These are phyloP conservation scores for Agrostemma githago DNA, from an alignment of 148 eudicot genomes.

Conservation along the genomic window DNA sequence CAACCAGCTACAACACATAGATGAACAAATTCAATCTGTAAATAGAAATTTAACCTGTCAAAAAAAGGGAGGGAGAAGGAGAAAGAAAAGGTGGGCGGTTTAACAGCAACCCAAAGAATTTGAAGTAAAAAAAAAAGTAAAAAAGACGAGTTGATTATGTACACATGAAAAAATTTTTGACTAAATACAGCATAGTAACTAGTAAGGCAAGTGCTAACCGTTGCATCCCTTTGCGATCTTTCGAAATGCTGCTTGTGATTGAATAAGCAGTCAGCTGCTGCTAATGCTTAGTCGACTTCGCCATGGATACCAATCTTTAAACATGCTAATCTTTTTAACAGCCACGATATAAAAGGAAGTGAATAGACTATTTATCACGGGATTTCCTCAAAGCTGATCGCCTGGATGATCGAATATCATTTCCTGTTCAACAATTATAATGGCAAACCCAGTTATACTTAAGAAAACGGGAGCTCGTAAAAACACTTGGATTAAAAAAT, in stretches of 20 bases:
- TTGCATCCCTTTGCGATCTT: conserved; percentile 21
- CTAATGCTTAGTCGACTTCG: conserved; percentile 12
- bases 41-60: conserved; percentile 14
- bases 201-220: conserved; percentile 31
- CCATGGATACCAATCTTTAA: conserved; percentile 12
- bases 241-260: conserved; percentile 15
- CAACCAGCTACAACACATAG: conserved; percentile 12
- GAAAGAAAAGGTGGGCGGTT: background rate
- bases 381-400: conserved; percentile 21
- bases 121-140: background rate
- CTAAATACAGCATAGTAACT: conserved; percentile 21
- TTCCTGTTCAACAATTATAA: conserved; percentile 45
- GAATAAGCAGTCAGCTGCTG: conserved; percentile 10
- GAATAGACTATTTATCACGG: conserved; percentile 11
- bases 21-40: conserved; percentile 12
- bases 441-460: conserved; percentile 10
- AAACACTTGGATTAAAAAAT: background rate
- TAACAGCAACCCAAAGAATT: conserved; percentile 2
- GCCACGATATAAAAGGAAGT: conserved; percentile 20
- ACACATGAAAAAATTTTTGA: conserved; percentile 22
- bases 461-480: background rate
- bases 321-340: background rate
- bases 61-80: background rate
- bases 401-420: conserved; percentile 58
- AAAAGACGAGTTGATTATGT: conserved; percentile 8